These are phyloP conservation scores for Colletotrichum sublineola DNA, from an alignment of 2,329 filamentous ascomycete species.

Conservation along the genomic window DNA sequence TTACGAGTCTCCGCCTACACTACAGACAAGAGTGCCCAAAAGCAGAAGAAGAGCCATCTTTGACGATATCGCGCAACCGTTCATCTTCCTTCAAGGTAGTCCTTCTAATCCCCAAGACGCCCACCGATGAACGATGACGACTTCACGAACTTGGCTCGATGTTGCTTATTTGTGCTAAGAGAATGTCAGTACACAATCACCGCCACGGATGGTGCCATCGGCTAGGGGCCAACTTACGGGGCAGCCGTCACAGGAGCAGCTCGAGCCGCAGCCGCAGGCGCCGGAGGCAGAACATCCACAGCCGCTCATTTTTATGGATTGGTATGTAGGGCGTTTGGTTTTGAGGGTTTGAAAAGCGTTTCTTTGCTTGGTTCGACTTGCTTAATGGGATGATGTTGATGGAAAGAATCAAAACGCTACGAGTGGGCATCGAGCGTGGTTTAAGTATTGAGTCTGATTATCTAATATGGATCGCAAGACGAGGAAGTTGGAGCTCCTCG, in stretches of 20 bases:
- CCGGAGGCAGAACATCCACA: constrained; percentile 58
- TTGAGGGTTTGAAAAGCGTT: not conserved
- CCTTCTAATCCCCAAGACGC: not conserved
- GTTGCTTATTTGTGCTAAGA: constrained; percentile 35
- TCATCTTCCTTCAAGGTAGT: not conserved
- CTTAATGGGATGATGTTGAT: constrained; percentile 21
- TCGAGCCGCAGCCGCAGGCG: constrained; percentile 57
- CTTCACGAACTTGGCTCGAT: not conserved
- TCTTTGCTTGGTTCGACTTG: constrained; percentile 1
- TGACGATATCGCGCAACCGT: not conserved
- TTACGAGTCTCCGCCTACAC: constrained; percentile 17
- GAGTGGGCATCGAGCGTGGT: not conserved
- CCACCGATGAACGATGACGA: constrained; percentile 1
- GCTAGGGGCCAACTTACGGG: constrained; percentile 53
- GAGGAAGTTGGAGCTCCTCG: not conserved
- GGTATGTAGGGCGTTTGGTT: constrained; percentile 13
- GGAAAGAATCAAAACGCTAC: not conserved
- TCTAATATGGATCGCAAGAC: constrained; percentile 14
- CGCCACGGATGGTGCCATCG: constrained; percentile 5
- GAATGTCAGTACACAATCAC: constrained; percentile 3
- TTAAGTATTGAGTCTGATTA: constrained; percentile 35
- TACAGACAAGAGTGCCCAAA: not conserved
- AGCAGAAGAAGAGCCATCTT: not conserved
- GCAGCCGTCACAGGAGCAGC: constrained; percentile 59
- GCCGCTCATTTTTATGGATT: constrained; percentile 55